A percentile compares a stretch with the other conserved stretches of the same genome.
phyloP scores from a whole-genome alignment of 1,284 basidiomycete species.

The Leucoagaricus sp. region DNA sequence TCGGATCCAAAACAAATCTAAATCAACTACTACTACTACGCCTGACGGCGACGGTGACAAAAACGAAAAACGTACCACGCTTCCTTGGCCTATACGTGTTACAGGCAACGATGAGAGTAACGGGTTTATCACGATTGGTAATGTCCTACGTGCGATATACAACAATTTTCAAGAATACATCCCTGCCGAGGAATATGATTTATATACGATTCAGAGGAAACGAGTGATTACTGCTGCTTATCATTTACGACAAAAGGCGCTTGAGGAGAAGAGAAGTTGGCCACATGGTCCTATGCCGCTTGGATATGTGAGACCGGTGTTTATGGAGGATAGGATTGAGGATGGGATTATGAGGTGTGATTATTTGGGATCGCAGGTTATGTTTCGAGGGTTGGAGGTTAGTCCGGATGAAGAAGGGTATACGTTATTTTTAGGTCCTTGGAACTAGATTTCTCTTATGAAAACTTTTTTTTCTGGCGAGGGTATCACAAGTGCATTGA shows the following conservation, averaged over 20 bases:
- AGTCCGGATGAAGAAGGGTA: conserved; percentile 3
- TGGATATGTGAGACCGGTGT: neutral
- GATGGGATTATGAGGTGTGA: conserved; percentile 11
- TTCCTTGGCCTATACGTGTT: conserved; percentile 10
- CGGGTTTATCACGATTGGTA: neutral
- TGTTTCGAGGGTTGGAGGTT: conserved; percentile 4
- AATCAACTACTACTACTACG: too few species aligned
- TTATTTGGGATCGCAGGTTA: conserved; percentile 8
- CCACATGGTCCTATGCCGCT: neutral
- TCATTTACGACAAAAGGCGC: neutral
- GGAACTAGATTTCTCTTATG: neutral
- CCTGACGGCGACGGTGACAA: neutral
- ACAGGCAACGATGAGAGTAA: neutral
- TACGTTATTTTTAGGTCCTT: conserved; percentile 8
- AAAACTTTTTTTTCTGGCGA: too few species aligned
- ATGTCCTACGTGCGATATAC: conserved; percentile 5
- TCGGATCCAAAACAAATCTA: neutral
- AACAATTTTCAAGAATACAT: conserved; percentile 8
- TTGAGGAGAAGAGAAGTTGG: neutral
- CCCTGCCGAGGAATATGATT: neutral
- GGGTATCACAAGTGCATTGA: too few species aligned
- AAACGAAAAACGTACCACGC: conserved; percentile 4
- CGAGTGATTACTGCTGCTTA: conserved; percentile 3
- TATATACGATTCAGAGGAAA: conserved; percentile 3
- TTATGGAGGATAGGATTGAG: neutral